A percentile compares a stretch with the other conserved stretches of the same genome.
Evolutionary conservation across 495 filamentous ascomycete genomes (phyloP).

Genomic region (Acidiella bohemica): DNA sequence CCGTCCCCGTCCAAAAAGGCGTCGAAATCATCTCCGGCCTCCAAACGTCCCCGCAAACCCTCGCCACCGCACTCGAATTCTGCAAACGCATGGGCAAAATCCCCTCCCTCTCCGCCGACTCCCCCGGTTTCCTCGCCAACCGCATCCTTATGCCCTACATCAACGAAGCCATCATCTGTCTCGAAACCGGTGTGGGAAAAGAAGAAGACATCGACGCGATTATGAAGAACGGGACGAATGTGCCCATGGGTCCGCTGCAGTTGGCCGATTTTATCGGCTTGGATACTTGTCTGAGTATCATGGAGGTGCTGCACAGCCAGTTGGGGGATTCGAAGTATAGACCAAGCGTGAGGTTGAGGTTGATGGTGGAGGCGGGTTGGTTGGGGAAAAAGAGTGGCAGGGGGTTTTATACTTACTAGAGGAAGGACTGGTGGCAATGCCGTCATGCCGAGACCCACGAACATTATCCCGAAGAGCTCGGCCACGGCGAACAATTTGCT

Average conservation of each 20-base stretch:
- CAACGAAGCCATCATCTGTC: conserved; percentile 93
- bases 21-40: conserved; percentile 93
- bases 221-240: conserved; percentile 98
- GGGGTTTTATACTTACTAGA: conserved; percentile 79
- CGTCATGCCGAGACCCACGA: too few species aligned
- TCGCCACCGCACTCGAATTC: conserved; percentile 74
- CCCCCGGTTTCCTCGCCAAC: conserved; percentile 91
- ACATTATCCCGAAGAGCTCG: too few species aligned
- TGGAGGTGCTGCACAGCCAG: conserved; percentile 87
- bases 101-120: conserved; percentile 69
- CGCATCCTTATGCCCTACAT: conserved; percentile 98
- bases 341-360: conserved; percentile 67
- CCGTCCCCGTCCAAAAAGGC: conserved; percentile 89
- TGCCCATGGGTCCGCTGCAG: conserved; percentile 91
- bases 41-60: conserved; percentile 71
- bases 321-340: conserved; percentile 93
- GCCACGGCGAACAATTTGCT: too few species aligned
- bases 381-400: conserved; percentile 93
- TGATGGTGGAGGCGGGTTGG: conserved; percentile 99
- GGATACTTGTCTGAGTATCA: conserved; percentile 91
- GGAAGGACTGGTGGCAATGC: too few species aligned
- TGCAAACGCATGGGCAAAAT: conserved; percentile 89
- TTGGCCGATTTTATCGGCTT: conserved; percentile 96
- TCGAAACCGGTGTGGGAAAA: conserved; percentile 81
- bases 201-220: conserved; percentile 88